Conservation (phyloP, 73 alveolate genomes). For the Tetrahymena elliotti region DNA sequence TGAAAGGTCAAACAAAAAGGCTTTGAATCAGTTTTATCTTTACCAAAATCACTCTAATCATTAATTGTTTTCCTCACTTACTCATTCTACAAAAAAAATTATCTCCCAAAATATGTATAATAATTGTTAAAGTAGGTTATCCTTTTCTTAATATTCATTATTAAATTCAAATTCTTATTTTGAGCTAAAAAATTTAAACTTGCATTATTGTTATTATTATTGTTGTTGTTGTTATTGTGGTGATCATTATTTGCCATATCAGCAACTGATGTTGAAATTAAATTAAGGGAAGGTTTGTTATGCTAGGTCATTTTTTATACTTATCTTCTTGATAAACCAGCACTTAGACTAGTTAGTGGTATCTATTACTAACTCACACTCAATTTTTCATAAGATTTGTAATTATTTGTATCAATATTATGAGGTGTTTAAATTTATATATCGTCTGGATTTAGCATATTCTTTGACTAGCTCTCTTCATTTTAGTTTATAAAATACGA, state of each 20-base stretch:
- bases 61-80: background rate
- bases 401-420: background rate
- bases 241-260: background rate
- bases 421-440: background rate
- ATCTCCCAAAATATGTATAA: background rate
- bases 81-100: background rate
- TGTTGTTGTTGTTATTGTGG: background rate
- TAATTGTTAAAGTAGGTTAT: background rate
- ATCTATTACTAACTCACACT: background rate
- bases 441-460: background rate
- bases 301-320: background rate
- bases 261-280: background rate
- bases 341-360: background rate
- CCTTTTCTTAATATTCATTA: background rate
- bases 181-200: background rate
- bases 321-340: background rate
- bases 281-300: background rate
- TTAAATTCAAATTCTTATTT: background rate
- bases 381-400: background rate
- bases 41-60: background rate
- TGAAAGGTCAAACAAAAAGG: background rate
- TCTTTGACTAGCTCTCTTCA: background rate
- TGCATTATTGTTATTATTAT: background rate
- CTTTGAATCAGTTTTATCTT: background rate
- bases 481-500: background rate